phyloP scores from a whole-genome alignment of 2,329 filamentous ascomycete species.

The Colletotrichum noveboracense region DNA sequence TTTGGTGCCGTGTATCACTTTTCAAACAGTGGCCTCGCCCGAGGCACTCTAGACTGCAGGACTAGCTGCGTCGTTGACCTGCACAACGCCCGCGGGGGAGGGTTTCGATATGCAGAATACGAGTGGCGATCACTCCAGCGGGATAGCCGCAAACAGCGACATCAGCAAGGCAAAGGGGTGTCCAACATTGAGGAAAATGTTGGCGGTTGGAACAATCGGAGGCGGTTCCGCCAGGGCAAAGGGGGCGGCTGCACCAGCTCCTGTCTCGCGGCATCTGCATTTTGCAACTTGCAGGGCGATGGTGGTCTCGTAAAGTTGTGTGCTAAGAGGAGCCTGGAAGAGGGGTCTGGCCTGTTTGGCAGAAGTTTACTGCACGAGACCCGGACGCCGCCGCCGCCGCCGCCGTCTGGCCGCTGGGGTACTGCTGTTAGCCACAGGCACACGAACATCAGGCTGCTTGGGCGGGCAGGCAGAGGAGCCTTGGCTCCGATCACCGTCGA shows the following conservation, averaged over 20 bases:
- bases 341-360: constrained; percentile 4
- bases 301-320: constrained; percentile 13
- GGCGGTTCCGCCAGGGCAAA: neutral
- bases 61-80: constrained; percentile 11
- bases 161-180: neutral
- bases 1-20: neutral
- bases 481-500: neutral
- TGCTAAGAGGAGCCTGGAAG: neutral
- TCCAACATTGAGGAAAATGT: neutral
- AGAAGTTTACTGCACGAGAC: constrained; percentile 2
- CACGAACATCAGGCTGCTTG: neutral
- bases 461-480: neutral
- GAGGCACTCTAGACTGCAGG: constrained; percentile 1
- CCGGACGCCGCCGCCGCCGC: neutral
- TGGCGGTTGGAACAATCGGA: neutral
- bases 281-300: neutral
- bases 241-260: neutral
- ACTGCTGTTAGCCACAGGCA: neutral
- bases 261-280: neutral
- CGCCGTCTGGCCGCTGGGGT: neutral
- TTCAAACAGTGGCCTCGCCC: neutral
- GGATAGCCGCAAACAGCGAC: constrained; percentile 5
- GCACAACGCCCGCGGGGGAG: neutral
- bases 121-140: constrained; percentile 19
- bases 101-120: constrained; percentile 15